These are phyloP conservation scores for Penicillium silybi DNA, from an alignment of 495 filamentous ascomycete species.

Conservation along the genomic window DNA sequence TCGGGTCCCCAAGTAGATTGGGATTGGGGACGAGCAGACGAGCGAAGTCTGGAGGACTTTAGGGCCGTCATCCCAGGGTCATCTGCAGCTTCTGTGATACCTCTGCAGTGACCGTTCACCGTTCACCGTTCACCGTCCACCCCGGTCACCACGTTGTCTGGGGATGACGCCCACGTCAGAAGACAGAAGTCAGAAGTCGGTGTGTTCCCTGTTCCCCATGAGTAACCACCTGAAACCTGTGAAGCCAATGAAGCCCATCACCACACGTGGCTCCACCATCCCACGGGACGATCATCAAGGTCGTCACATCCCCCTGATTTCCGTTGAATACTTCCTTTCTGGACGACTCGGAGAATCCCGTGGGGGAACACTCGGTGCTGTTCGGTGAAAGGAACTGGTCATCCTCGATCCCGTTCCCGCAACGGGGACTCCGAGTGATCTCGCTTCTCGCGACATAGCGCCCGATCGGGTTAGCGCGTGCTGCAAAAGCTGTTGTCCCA, in stretches of 20 bases:
- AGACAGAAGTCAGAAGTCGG: constrained; percentile 25
- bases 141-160: constrained; percentile 23
- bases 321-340: background rate
- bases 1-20: background rate
- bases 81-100: background rate
- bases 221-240: too few relatives aligned
- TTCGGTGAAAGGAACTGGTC: too few relatives aligned
- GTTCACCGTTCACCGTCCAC: too few relatives aligned
- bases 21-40: background rate
- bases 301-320: background rate
- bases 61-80: background rate
- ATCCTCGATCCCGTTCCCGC: too few relatives aligned
- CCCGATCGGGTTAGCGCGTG: constrained; percentile 16
- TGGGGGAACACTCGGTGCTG: constrained; percentile 3
- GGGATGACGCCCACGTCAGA: constrained; percentile 12
- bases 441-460: constrained; percentile 25
- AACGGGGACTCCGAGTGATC: background rate
- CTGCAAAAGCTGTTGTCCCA: constrained; percentile 1
- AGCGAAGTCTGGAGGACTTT: too few relatives aligned
- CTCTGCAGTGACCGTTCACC: constrained; percentile 16
- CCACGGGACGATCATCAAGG: constrained; percentile 2
- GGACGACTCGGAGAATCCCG: constrained; percentile 7
- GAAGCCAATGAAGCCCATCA: background rate
- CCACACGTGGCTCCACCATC: constrained; percentile 25
- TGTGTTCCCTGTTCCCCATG: too few relatives aligned